Percentiles rank a stretch among this genome's conserved stretches.
phyloP scores from a whole-genome alignment of 2,329 filamentous ascomycete species.

The Phialophora macrospora region DNA sequence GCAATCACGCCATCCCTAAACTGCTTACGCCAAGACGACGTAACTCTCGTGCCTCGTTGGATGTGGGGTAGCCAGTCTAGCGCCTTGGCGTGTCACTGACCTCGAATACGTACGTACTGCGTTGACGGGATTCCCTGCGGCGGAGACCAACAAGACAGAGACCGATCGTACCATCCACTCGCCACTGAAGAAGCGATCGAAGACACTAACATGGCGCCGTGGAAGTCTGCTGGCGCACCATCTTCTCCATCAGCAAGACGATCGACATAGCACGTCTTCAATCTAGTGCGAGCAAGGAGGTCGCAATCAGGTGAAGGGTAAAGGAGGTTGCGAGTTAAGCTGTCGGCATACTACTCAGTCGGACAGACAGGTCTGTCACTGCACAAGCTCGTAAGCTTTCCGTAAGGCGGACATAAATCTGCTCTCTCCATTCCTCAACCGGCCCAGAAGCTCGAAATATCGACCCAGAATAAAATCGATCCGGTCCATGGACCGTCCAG shows the following conservation, averaged over 20 bases:
- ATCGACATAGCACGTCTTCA: too few relatives aligned
- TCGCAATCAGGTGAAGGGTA: too few relatives aligned
- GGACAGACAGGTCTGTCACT: background rate
- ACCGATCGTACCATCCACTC: too few relatives aligned
- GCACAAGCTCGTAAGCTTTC: conserved; percentile 2
- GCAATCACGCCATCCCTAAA: background rate
- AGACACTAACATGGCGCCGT: too few relatives aligned
- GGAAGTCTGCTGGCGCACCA: too few relatives aligned
- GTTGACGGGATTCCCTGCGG: too few relatives aligned
- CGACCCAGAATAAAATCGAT: background rate
- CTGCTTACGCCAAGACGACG: background rate
- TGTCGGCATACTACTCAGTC: too few relatives aligned
- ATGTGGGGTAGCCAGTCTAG: background rate
- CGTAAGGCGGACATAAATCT: background rate
- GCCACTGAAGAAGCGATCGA: too few relatives aligned
- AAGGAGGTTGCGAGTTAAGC: background rate
- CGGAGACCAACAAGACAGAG: too few relatives aligned
- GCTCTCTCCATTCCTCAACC: background rate
- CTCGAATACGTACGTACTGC: too few relatives aligned
- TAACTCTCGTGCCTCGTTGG: background rate
- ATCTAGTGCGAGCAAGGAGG: too few relatives aligned
- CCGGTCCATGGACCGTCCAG: background rate
- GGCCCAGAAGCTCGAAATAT: background rate
- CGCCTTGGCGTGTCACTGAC: background rate
- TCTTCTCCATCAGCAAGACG: too few relatives aligned